Base-by-base conservation (phyloP, 495 filamentous ascomycete species). In the Sphaerosporella brunnea region DNA sequence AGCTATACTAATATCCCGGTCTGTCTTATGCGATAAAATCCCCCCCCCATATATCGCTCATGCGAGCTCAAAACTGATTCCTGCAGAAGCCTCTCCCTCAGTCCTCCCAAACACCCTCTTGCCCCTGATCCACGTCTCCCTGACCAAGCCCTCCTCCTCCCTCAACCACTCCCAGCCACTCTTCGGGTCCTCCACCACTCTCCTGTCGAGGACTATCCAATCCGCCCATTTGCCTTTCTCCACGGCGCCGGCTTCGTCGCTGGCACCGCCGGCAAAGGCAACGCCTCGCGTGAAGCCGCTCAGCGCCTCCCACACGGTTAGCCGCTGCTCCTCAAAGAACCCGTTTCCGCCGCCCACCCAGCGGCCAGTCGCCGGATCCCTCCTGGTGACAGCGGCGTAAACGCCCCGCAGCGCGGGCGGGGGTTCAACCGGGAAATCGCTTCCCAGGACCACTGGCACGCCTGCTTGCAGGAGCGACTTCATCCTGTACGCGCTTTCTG, bases 351-450 rank as follows among this genome's bases (percentile, higher is more conserved):
- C 65, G 24, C 64, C 63, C 13, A 64, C 62, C 3, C 68, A 69
- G 10, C 51, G 49, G 8, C 68, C 70, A 0, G 72, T 75, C 25
- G 2, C 65, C 62, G 18, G 73, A 38, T 62, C 67, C 9, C 66
- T 66, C 18, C 76, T 62, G 9, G 69, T 69, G 1, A 76, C 66
- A 1, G 77, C 77, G 0, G 76, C 75, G 49, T 75, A 79, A 15
- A 80, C 70, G 5, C 76, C 77, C 34, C 71, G 68, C 28, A 73
- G 74, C 9, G 46, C 38, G 45, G 71, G 66, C 0, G 74, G 68
- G 2, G 74, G 74, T 51, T 79, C 76, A 8, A 80, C 74, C 15
- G 77, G 77, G 51, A 80, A 80, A 50, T 80, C 77, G 18, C 68
- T 72, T 2, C 77, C 77, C 3, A 80, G 59, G 3, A 78, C 62